Conservation (phyloP, 768 basidiomycete species). For the Candolleomyces efflorescens region DNA sequence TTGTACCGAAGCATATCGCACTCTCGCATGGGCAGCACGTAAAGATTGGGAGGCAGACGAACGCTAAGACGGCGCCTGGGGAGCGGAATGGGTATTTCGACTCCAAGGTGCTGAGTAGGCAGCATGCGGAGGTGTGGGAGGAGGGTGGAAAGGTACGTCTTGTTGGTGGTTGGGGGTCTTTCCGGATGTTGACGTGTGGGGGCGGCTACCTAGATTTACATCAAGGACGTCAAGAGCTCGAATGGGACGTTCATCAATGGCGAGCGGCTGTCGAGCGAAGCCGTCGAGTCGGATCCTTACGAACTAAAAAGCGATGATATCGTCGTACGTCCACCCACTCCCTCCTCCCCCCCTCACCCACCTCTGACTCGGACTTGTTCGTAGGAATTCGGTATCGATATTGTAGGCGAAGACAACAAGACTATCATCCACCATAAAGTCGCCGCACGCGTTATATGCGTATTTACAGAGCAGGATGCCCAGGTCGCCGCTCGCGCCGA, state of each 20-base stretch:
- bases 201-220: no score
- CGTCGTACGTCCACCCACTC: slow-evolving; percentile 57
- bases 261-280: neutral
- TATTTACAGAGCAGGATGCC: slow-evolving; percentile 83
- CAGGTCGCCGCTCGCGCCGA: slow-evolving; percentile 68
- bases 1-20: slow-evolving; percentile 92
- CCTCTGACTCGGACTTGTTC: neutral
- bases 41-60: slow-evolving; percentile 95
- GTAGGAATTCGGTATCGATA: slow-evolving; percentile 99
- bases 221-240: no score
- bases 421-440: slow-evolving; percentile 99
- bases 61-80: slow-evolving; percentile 88
- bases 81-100: slow-evolving; percentile 98
- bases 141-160: no score
- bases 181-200: no score
- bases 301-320: slow-evolving; percentile 95
- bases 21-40: slow-evolving; percentile 63
- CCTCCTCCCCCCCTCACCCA: neutral
- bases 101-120: slow-evolving; percentile 86
- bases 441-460: slow-evolving; percentile 88
- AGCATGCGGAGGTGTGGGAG: slow-evolving; percentile 41
- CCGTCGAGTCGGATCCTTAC: slow-evolving; percentile 77
- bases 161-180: no score
- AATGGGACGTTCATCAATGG: no score
- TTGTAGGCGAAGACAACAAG: slow-evolving; percentile 97